phyloP scores from a whole-genome alignment of 179 eudicot genomes.

The Silene noctiflora region DNA sequence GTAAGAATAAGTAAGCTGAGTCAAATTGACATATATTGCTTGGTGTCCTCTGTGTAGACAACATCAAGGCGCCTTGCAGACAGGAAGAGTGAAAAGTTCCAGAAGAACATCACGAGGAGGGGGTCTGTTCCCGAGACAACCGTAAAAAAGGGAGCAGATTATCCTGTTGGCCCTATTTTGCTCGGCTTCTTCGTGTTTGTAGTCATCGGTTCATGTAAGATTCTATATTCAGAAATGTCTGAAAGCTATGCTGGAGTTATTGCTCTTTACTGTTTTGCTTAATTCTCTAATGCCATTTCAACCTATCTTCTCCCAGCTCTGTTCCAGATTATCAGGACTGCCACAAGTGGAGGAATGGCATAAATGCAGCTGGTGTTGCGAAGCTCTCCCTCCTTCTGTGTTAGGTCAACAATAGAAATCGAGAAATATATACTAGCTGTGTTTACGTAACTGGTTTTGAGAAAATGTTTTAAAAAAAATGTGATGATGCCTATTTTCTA shows the following conservation, averaged over 20 bases:
- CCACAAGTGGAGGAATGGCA: constrained; percentile 85
- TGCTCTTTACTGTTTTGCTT: neutral
- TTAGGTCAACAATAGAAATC: constrained; percentile 15
- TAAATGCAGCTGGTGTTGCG: constrained; percentile 21
- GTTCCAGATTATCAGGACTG: constrained; percentile 96
- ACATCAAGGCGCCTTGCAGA: constrained; percentile 82
- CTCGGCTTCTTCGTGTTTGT: constrained; percentile 65
- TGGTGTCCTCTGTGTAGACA: constrained; percentile 45
- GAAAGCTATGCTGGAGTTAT: neutral
- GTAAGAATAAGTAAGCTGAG: neutral
- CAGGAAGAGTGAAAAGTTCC: constrained; percentile 76
- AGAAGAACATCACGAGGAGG: constrained; percentile 74
- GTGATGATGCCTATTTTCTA: constrained; percentile 5
- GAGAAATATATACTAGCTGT: constrained; percentile 21
- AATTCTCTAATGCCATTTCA: neutral
- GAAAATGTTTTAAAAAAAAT: constrained; percentile 20
- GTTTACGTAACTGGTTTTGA: constrained; percentile 20
- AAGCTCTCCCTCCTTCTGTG: constrained; percentile 4
- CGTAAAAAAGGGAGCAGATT: constrained; percentile 52
- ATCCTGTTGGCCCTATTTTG: constrained; percentile 55
- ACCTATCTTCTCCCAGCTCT: constrained; percentile 48
- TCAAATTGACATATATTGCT: neutral
- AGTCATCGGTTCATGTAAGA: constrained; percentile 80
- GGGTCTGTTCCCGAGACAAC: constrained; percentile 80
- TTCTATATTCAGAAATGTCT: neutral